Conservation (phyloP, 1,139 yeast genomes). For the Casaregolazyma lundiana region DNA sequence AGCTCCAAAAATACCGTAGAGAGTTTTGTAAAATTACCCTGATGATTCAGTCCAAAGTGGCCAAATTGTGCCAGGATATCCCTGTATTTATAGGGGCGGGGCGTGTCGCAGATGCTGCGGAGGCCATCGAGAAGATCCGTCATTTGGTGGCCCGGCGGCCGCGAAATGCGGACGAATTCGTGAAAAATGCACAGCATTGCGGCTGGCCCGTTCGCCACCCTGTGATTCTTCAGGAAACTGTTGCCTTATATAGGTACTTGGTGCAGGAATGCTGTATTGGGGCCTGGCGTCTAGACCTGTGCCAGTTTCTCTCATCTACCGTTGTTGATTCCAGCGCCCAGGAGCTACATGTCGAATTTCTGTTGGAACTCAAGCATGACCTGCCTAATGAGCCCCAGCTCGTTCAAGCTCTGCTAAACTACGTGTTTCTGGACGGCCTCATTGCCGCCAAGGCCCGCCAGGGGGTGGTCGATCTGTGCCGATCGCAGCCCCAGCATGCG, state of each 20-base stretch:
- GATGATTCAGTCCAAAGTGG: background rate
- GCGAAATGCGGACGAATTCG: background rate
- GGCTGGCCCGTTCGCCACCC: background rate
- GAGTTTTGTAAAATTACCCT: background rate
- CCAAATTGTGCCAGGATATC: background rate
- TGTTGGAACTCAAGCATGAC: background rate
- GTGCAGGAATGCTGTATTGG: background rate
- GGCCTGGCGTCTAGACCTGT: background rate
- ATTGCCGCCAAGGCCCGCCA: constrained; percentile 32
- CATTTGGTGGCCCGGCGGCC: background rate
- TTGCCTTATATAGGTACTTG: background rate
- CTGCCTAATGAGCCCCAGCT: constrained; percentile 24
- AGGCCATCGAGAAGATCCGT: constrained; percentile 1
- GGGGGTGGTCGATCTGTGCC: constrained; percentile 26
- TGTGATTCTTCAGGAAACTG: background rate
- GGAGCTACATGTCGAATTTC: background rate
- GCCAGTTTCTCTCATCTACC: background rate
- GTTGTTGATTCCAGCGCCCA: constrained; percentile 1
- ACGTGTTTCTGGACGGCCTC: constrained; percentile 26
- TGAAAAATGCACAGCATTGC: background rate
- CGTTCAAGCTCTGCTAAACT: constrained; percentile 27
- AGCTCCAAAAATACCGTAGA: too few relatives aligned
- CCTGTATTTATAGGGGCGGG: background rate
- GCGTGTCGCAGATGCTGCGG: background rate
- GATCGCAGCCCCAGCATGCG: background rate